Base-by-base conservation (phyloP, 2,329 filamentous ascomycete species). In the Aschersonia sp. region DNA sequence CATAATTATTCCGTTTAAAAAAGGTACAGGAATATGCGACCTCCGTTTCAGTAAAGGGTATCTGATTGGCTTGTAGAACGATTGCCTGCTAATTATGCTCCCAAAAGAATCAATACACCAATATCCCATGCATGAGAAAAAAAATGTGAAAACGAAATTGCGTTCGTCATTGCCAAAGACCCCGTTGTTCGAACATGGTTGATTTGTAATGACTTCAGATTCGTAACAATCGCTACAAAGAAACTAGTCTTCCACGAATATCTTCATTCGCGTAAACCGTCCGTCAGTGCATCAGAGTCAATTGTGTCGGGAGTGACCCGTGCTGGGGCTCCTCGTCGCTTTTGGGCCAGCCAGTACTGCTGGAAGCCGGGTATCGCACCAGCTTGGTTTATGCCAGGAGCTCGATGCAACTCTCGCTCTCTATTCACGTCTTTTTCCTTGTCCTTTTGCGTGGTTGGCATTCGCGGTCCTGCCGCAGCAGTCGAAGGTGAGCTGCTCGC, bases 351-450 rank as follows among this genome's bases (percentile, higher is more conserved):
- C 62, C 72, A 70, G 54, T 74, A 78, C 48, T 76, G 70, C 30
- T 78, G 71, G 53, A 91, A 84, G 0, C 86, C 85, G 0, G 84
- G 78, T 43, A 92, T 82, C 0, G 78, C 73, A 0, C 86, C 86
- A 1, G 77, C 73, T 59, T 91, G 86, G 57, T 92, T 92, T 59
- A 92, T 87, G 0, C 86, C 86, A 1, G 84, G 77, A 4, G 75
- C 65, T 43, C 85, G 72, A 43, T 68, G 68, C 35, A 65, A 47
- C 9, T 66, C 63, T 48, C 61, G 61, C 31, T 66, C 62, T 29
- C 38, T 28, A 44, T 50, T 40, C 42, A 51, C 29, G 46, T 46
- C 45, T 28, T 46, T 46, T 2, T 29, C 42, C 42, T 51, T 30
- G 47, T 46, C 45, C 29, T 46, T 46, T 2, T 29, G 30, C 30